Conservation (phyloP, 1,139 yeast genomes). For the Yamadazyma sp. region DNA sequence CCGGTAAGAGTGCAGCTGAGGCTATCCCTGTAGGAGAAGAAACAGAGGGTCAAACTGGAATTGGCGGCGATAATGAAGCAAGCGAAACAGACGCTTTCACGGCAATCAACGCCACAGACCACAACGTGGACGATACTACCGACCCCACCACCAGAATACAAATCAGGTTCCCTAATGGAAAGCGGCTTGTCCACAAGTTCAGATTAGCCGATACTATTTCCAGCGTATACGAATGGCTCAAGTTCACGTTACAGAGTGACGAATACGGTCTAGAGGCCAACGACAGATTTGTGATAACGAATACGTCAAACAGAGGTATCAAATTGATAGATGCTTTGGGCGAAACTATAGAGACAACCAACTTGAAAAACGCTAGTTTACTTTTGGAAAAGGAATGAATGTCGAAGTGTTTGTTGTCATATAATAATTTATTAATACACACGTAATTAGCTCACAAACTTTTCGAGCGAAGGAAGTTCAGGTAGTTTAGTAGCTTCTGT, state of each 20-base stretch:
- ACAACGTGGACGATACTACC: conserved; percentile 56
- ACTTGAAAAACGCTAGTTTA: conserved; percentile 78
- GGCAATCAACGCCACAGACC: conserved; percentile 46
- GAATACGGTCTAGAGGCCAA: conserved; percentile 46
- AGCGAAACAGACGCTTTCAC: conserved; percentile 33
- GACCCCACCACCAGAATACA: conserved; percentile 75
- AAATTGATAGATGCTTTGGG: conserved; percentile 64
- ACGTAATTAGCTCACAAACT: conserved; percentile 4
- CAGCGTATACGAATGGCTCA: conserved; percentile 37
- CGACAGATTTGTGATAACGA: conserved; percentile 50
- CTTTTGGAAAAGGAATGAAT: conserved; percentile 57
- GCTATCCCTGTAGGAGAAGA: conserved; percentile 28
- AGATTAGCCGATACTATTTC: conserved; percentile 53
- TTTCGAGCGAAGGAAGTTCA: conserved; percentile 9
- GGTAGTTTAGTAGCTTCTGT: conserved; percentile 6
- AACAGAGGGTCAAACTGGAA: conserved; percentile 8
- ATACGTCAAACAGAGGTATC: conserved; percentile 63
- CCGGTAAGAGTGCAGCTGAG: conserved; percentile 17
- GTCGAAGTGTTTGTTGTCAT: not conserved
- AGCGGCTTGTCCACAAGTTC: conserved; percentile 77
- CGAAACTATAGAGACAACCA: conserved; percentile 68
- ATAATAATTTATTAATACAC: not conserved
- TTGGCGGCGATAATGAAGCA: conserved; percentile 8
- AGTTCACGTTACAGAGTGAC: conserved; percentile 58
- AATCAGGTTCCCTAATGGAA: conserved; percentile 83